Evolutionary conservation across 805 yeast genomes (phyloP).

Genomic region (Jamesozyma hellenica): DNA sequence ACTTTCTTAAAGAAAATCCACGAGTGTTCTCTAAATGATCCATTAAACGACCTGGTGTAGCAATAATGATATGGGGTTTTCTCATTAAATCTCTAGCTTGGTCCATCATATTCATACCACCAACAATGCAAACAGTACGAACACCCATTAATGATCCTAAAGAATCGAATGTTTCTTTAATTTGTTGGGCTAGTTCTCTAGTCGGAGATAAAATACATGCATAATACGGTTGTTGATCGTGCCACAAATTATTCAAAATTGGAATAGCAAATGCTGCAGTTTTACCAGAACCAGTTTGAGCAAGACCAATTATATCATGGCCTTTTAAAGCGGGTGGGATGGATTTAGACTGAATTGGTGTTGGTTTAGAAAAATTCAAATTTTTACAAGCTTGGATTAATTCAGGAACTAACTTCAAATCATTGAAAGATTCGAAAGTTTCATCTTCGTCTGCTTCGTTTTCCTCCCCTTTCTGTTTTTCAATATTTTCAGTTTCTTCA

Average conservation of each 20-base stretch:
- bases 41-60: constrained; percentile 89
- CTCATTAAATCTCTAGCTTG: constrained; percentile 90
- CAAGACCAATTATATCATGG: constrained; percentile 87
- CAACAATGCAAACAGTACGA: constrained; percentile 81
- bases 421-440: constrained; percentile 36
- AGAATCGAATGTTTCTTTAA: constrained; percentile 91
- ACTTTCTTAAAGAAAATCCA: constrained; percentile 71
- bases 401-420: constrained; percentile 63
- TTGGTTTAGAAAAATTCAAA: constrained; percentile 70
- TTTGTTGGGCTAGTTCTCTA: constrained; percentile 77
- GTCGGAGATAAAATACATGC: constrained; percentile 85
- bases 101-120: constrained; percentile 98
- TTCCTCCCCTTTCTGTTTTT: constrained; percentile 6
- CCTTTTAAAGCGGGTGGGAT: constrained; percentile 88
- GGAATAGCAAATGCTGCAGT: constrained; percentile 98
- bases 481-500: constrained; percentile 5
- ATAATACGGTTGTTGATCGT: constrained; percentile 77
- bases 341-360: constrained; percentile 87
- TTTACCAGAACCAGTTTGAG: constrained; percentile 96
- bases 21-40: constrained; percentile 90
- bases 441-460: constrained; percentile 16
- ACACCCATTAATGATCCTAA: constrained; percentile 87
- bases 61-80: constrained; percentile 89
- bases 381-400: constrained; percentile 68
- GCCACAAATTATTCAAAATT: constrained; percentile 81